Evolutionary conservation across 495 filamentous ascomycete species (phyloP).

Genomic region (Neurospora sp.): DNA sequence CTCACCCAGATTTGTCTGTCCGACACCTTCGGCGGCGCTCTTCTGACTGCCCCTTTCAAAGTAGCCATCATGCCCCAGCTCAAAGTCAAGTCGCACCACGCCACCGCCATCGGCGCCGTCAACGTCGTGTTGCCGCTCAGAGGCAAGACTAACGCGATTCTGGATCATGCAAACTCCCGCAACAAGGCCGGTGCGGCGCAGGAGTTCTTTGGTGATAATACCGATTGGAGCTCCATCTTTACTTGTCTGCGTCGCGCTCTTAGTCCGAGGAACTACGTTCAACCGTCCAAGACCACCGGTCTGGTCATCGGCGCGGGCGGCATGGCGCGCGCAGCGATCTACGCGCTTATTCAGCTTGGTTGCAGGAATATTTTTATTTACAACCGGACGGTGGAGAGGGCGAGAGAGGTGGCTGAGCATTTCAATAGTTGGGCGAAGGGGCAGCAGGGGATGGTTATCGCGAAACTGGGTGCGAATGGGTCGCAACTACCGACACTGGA

Average conservation of each 20-base stretch:
- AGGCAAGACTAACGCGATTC: conserved; percentile 45
- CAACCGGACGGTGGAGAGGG: conserved; percentile 55
- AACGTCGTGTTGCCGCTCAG: conserved; percentile 74
- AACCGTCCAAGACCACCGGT: conserved; percentile 52
- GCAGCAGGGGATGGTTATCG: conserved; percentile 20
- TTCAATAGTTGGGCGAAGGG: conserved; percentile 47
- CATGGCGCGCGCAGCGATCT: conserved; percentile 72
- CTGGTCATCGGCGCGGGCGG: conserved; percentile 73
- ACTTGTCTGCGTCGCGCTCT: conserved; percentile 62
- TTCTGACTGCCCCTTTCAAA: conserved; percentile 67
- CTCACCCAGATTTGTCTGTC: conserved; percentile 53
- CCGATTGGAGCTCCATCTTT: conserved; percentile 68
- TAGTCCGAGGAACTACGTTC: conserved; percentile 69
- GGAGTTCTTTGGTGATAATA: conserved; percentile 75
- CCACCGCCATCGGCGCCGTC: conserved; percentile 69
- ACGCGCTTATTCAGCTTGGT: conserved; percentile 67
- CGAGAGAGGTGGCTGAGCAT: conserved; percentile 57
- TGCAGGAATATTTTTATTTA: conserved; percentile 72
- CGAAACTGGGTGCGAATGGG: conserved; percentile 3
- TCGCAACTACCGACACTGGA: conserved; percentile 14
- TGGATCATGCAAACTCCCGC: conserved; percentile 55
- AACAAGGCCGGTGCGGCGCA: conserved; percentile 54
- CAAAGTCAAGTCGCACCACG: conserved; percentile 61
- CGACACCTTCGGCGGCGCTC: conserved; percentile 61
- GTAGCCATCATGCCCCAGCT: conserved; percentile 59